Evolutionary conservation across 2,329 filamentous ascomycete species (phyloP), one percentile per base, ranked within the genome.

Genomic region (Pseudogymnoascus sp.): DNA sequence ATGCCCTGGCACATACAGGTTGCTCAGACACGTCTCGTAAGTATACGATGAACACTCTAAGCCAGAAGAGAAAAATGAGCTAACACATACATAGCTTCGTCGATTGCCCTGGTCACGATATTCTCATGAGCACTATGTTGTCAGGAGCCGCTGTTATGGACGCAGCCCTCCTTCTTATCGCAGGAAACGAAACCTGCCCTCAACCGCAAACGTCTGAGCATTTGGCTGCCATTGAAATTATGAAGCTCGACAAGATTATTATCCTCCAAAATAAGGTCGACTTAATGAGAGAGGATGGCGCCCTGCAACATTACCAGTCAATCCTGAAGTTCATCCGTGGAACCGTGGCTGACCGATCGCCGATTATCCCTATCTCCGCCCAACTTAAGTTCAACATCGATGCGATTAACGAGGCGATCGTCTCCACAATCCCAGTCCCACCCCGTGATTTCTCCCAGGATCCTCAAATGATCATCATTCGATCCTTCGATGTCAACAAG

Each of bases 81-180:
- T 75, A 63, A 76, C 65, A 26, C 66, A 35, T 66, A 61, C 69
- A 19, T 19, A 93, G 91, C 14, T 99, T 98, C 76, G 95, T 98
- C 70, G 95, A 98, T 78, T 98, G 95, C 83, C 95, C 95, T 63
- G 95, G 95, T 78, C 95, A 99, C 90, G 95, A 99, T 81, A 99
- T 99, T 92, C 93, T 99, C 77, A 99, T 99, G 95, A 98, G 93
- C 80, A 99, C 95, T 72, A 99, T 99, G 95, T 88, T 99, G 83
- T 99, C 95, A 74, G 95, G 95, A 74, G 95, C 95, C 72, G 95
- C 95, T 68, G 95, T 99, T 84, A 99, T 99, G 95, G 95, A 99
- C 79, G 95, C 95, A 68, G 95, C 95, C 16, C 85, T 99, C 65
- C 86, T 99, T 63, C 84, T 99, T 62, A 97, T 99, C 75, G 95